Conservation (phyloP, 1,284 basidiomycete species). For the Apiotrichum porosum region DNA sequence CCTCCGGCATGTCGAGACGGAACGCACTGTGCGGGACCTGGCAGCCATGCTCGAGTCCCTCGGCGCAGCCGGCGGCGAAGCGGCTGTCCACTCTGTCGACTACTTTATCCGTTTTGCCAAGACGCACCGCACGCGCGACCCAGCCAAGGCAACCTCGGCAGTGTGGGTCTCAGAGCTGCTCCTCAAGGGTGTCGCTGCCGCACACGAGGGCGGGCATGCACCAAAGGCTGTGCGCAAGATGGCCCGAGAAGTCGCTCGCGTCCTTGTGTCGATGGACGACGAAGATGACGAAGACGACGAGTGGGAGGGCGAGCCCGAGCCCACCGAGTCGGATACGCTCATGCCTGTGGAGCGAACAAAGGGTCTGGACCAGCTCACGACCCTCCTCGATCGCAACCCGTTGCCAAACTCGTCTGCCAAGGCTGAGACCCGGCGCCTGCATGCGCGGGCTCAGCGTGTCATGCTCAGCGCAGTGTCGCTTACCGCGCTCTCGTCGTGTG, state of each 20-base stretch:
- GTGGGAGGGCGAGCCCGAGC: slow-evolving; percentile 57
- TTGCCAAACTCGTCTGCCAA: slow-evolving; percentile 23
- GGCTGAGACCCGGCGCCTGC: slow-evolving; percentile 27
- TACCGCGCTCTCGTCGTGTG: slow-evolving; percentile 64
- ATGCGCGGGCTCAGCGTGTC: slow-evolving; percentile 54
- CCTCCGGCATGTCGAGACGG: slow-evolving; percentile 61
- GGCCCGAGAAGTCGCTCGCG: slow-evolving; percentile 59
- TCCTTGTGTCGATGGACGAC: slow-evolving; percentile 68
- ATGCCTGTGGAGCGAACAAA: slow-evolving; percentile 56
- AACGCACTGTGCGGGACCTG: slow-evolving; percentile 56
- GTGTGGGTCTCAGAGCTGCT: slow-evolving; percentile 76
- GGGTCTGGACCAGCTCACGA: slow-evolving; percentile 52
- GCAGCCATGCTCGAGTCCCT: slow-evolving; percentile 66
- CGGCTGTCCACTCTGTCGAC: slow-evolving; percentile 68
- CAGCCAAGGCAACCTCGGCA: slow-evolving; percentile 60
- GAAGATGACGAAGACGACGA: slow-evolving; percentile 60
- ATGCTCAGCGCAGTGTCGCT: slow-evolving; percentile 57
- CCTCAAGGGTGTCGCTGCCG: slow-evolving; percentile 63
- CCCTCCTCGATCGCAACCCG: slow-evolving; percentile 39
- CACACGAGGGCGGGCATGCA: slow-evolving; percentile 34
- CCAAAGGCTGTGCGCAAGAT: slow-evolving; percentile 61
- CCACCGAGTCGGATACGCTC: slow-evolving; percentile 23
- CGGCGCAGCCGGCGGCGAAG: slow-evolving; percentile 62
- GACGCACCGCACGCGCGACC: slow-evolving; percentile 37
- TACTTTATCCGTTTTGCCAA: slow-evolving; percentile 66